Base-by-base conservation (phyloP, 2,329 filamentous ascomycete species). In the Graphilbum ipis-grandicollis region DNA sequence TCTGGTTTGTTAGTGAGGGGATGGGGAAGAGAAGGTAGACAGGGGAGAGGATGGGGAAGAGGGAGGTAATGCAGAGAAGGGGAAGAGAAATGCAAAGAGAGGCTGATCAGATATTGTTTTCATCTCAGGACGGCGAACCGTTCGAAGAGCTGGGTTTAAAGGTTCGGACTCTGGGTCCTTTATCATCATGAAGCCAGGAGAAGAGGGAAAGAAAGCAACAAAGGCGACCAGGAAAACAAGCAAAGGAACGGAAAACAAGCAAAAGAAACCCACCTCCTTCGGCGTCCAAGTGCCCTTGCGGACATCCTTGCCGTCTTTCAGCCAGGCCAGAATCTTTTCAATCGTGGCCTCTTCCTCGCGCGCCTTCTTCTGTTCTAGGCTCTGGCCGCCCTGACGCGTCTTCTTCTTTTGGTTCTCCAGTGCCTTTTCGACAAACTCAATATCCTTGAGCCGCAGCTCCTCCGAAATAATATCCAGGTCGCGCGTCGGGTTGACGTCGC, bases 71-170 rank as follows among this genome's bases (percentile, higher is more conserved):
- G n/a, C n/a, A n/a, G n/a, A n/a, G n/a, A n/a, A n/a, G n/a, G n/a
- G n/a, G n/a, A 1, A 5, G 17, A 15, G 23, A 5, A 33, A 33
- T 17, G n/a, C 21, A 19, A 18, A n/a, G 15, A 15, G 19, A 8
- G 28, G 9, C n/a, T 7, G 6, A 60, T 83, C 80, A 84, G 80
- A 75, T 57, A 63, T 62, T 68, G 21, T 72, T 63, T 67, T 81
- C 68, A 79, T 94, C 85, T 92, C 88, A 94, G 62, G 56, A 75
- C 72, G 68, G 67, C 9, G 26, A 82, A 79, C 73, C 71, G 74
- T 78, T 96, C 88, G 79, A 93, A 80, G 90, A 98, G 90, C 90
- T 98, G 90, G 90, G 90, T 83, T 93, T 86, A 82, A 66, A 80
- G 30, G 68, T 70, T 85, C 80, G 80, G 86, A 84, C 82, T 71